These are phyloP conservation scores for Boletus speciosus DNA, from an alignment of 768 basidiomycete species.

Conservation along the genomic window DNA sequence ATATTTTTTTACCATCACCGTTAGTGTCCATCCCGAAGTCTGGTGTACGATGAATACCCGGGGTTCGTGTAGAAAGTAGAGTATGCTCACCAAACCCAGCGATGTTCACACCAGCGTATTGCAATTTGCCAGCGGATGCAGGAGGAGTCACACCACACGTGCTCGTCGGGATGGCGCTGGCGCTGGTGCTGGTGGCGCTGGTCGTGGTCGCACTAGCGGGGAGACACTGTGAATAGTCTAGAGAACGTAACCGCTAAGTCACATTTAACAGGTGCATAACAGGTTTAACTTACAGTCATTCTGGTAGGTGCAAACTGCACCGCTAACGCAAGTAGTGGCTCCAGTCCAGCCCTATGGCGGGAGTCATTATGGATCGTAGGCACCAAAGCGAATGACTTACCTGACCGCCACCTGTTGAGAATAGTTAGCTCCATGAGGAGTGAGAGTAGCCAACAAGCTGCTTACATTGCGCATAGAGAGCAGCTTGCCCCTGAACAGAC, in stretches of 20 bases:
- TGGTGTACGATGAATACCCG: neutral
- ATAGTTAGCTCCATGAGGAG: neutral
- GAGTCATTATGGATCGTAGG: neutral
- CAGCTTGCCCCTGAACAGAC: constrained; percentile 6
- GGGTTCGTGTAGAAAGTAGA: neutral
- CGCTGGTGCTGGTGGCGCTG: neutral
- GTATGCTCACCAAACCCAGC: constrained; percentile 9
- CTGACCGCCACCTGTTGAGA: constrained; percentile 7
- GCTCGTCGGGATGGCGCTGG: neutral
- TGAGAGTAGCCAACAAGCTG: neutral
- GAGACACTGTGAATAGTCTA: constrained; percentile 13
- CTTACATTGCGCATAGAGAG: constrained; percentile 13
- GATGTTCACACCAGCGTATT: constrained; percentile 11
- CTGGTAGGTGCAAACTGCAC: constrained; percentile 3
- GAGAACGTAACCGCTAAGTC: neutral
- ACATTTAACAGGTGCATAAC: no score
- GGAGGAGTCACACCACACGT: neutral
- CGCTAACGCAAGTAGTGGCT: constrained; percentile 4
- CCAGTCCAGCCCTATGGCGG: constrained; percentile 5
- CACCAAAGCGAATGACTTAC: neutral
- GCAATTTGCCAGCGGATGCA: constrained; percentile 7
- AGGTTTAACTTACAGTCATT: constrained; percentile 3
- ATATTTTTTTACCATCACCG: neutral
- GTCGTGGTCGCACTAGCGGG: neutral
- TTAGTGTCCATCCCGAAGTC: constrained; percentile 12